Evolutionary conservation across 2,329 filamentous ascomycete species (phyloP).

Genomic region (Colletotrichum sp.): DNA sequence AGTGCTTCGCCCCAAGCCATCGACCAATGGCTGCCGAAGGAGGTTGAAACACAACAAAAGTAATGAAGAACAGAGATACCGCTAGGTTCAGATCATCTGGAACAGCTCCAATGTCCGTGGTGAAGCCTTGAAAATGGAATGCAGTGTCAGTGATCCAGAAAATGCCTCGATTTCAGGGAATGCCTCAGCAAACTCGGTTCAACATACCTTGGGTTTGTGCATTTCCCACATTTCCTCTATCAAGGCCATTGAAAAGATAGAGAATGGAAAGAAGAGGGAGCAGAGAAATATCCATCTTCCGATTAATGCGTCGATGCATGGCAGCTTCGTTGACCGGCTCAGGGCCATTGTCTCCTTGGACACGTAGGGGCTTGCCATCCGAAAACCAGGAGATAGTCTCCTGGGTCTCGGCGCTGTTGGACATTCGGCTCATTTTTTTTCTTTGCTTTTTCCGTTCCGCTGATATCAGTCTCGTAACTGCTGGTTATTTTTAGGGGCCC

Average conservation of each 20-base stretch:
- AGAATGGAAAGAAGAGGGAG: conserved; percentile 43
- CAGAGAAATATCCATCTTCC: conserved; percentile 39
- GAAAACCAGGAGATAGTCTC: conserved; percentile 1
- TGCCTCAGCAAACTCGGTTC: neutral
- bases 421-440: conserved; percentile 1
- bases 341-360: neutral
- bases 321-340: neutral
- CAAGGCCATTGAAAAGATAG: conserved; percentile 46
- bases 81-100: conserved; percentile 60
- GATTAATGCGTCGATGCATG: conserved; percentile 30
- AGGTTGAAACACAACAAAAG: conserved; percentile 64
- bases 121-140: conserved; percentile 44
- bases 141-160: neutral
- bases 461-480: neutral
- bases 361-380: neutral
- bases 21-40: conserved; percentile 50
- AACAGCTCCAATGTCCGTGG: conserved; percentile 55
- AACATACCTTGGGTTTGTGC: conserved; percentile 39
- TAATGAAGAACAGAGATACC: conserved; percentile 61
- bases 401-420: neutral
- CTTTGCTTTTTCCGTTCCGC: neutral
- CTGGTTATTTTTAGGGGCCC: neutral
- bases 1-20: conserved; percentile 50
- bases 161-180: neutral
- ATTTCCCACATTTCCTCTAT: conserved; percentile 46